Evolutionary conservation across 2,329 filamentous ascomycete genomes (phyloP), one percentile per base, ranked within the genome.

Genomic region (Leptographium lundbergii): DNA sequence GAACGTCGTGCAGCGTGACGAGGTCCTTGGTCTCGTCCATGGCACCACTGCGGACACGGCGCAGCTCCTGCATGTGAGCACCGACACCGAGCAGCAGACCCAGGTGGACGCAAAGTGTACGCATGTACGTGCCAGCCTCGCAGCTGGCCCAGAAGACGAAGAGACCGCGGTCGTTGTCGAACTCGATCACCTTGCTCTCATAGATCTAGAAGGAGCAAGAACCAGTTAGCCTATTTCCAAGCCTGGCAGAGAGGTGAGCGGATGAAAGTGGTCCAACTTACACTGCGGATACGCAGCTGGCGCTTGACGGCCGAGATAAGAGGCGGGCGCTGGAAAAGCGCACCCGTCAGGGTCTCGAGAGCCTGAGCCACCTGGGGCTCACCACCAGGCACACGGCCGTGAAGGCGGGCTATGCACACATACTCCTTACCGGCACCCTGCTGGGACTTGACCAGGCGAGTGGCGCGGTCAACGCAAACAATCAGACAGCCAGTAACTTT

Each of bases 111-210:
- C 94, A 97, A 54, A 99, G 85, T 45, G 94, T 99, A 79, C 94
- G 89, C 72, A 99, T 97, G 75, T 99, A 99, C 64, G 94, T 99
- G 72, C 94, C 94, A 60, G 91, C 94, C 77, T 99, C 94, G 75
- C 94, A 99, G 76, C 90, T 95, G 67, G 97, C 94, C 92, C 94
- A 97, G 82, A 99, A 99, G 59, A 97, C 92, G 74, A 89, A 94
- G 45, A 99, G 82, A 73, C 97, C 91, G 68, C 94, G 86, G 69
- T 97, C 92, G 71, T 99, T 97, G 79, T 99, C 94, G 71, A 97
- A 99, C 78, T 99, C 94, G 71, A 90, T 84, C 59, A 97, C 81
- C 78, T 95, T 95, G 83, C 87, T 95, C 77, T 97, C 91, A 79
- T 97, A 88, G 67, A 99, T 96, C 58, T 61, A 24, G 32, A 4